Evolutionary conservation across 768 basidiomycete species (phyloP), one percentile per base, ranked within the genome.

Genomic region (Pulveroboletus sp.): DNA sequence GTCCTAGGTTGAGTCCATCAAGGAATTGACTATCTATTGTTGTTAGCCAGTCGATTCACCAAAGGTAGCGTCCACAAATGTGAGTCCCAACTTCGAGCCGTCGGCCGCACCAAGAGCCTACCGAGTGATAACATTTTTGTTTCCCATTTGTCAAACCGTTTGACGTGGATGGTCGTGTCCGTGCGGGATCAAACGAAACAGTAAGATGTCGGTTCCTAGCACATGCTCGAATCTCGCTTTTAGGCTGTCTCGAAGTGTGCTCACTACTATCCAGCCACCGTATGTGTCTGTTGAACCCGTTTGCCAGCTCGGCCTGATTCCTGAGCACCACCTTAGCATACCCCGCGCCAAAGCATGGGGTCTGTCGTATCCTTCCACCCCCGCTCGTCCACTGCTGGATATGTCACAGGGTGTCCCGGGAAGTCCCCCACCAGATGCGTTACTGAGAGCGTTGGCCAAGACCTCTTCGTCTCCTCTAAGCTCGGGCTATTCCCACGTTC

Each of bases 341-440:
- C 76, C 82, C 2, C 70, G 70, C 29, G 83, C 81, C 14, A 76
- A 80, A 46, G 69, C 72, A 69, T 86, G 83, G 84, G 77, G 72
- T 1, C 54, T 60, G 19, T 57, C 65, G 12, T 83, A 80, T 63
- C 55, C 54, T 5, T 59, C 74, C 0, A 73, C 75, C 0, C 60
- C 70, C 0, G 59, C 50, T 20, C 71, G 73, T 9, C 81, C 80
- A 0, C 68, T 89, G 2, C 73, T 90, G n/a, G 76, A 80, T 57
- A 81, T 89, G 73, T 83, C 84, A 2, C 87, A 90, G 65, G 85
- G 90, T 34, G 81, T 82, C 0, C 90, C 90, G 0, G 82, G 83
- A 6, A 72, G 70, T 0, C 79, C 83, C 0, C 89, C 90, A 0
- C 79, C 83, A 3, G 60, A 68, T 2, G 43, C 60, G 1, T 67